Conservation (phyloP, 2,329 filamentous ascomycete species). For the Alternaria dauci region DNA sequence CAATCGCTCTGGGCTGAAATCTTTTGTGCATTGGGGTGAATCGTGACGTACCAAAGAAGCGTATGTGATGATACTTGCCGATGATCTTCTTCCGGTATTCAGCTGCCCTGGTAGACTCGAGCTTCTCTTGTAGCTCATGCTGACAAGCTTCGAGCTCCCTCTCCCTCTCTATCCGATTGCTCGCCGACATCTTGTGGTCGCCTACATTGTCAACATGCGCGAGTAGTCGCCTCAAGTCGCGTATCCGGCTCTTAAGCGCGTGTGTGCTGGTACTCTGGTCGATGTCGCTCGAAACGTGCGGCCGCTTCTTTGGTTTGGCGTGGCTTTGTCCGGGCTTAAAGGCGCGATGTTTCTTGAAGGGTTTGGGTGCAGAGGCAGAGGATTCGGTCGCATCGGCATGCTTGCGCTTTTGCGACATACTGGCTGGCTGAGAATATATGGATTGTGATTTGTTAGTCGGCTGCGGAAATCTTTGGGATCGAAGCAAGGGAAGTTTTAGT, state of each 20-base stretch:
- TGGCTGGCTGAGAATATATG: conserved; percentile 3
- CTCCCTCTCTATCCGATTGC: conserved; percentile 73
- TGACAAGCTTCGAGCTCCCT: conserved; percentile 73
- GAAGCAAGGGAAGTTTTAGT: conserved; percentile 39
- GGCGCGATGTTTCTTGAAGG: conserved; percentile 38
- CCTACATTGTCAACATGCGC: conserved; percentile 62
- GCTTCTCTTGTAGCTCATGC: conserved; percentile 64
- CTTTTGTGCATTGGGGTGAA: conserved; percentile 5
- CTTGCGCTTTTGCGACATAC: conserved; percentile 51
- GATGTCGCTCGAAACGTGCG: conserved; percentile 32
- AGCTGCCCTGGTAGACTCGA: conserved; percentile 59
- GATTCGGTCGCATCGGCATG: conserved; percentile 32
- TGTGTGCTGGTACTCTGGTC: conserved; percentile 55
- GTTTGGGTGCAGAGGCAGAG: conserved; percentile 16
- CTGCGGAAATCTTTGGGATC: conserved; percentile 13
- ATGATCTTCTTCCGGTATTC: conserved; percentile 76
- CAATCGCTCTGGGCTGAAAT: neutral
- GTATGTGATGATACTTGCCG: conserved; percentile 80
- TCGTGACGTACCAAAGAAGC: conserved; percentile 76
- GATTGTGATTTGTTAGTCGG: conserved; percentile 4
- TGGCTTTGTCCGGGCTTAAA: conserved; percentile 29
- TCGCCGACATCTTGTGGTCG: conserved; percentile 65
- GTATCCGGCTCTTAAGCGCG: conserved; percentile 74
- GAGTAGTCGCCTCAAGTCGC: conserved; percentile 73
- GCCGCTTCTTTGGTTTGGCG: conserved; percentile 28